Evolutionary conservation across 192 early-diverging fungal genomes (phyloP).

Genomic region (Coemansia sp.): DNA sequence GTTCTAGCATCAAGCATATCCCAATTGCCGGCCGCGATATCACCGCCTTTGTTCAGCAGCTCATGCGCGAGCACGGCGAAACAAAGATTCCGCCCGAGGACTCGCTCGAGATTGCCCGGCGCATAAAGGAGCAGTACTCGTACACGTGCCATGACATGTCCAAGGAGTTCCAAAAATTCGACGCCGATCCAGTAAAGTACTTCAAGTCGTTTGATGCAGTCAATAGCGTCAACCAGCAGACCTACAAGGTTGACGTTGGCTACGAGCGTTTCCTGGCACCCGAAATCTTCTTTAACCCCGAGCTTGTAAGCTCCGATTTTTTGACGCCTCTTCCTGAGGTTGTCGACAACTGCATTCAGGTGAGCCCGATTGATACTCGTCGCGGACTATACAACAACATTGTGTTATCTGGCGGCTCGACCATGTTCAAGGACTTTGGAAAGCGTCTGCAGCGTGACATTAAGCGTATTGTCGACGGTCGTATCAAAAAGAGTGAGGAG

Average conservation of each 20-base stretch:
- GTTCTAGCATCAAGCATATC: slow-evolving; percentile 96
- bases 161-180: slow-evolving; percentile 93
- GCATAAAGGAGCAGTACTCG: slow-evolving; percentile 95
- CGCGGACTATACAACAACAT: slow-evolving; percentile 99
- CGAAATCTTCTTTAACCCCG: slow-evolving; percentile 99
- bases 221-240: slow-evolving; percentile 78
- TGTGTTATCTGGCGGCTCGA: slow-evolving; percentile 97
- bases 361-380: slow-evolving; percentile 94
- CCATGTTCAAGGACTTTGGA: slow-evolving; percentile 98
- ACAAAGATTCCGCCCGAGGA: slow-evolving; percentile 95
- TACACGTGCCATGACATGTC: slow-evolving; percentile 98
- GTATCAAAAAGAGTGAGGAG: slow-evolving; percentile 70
- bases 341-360: slow-evolving; percentile 95
- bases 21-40: slow-evolving; percentile 98
- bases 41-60: slow-evolving; percentile 96
- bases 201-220: slow-evolving; percentile 84
- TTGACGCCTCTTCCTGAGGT: slow-evolving; percentile 93
- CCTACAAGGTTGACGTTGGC: slow-evolving; percentile 94
- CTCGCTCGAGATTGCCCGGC: slow-evolving; percentile 88
- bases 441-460: slow-evolving; percentile 95
- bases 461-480: slow-evolving; percentile 75
- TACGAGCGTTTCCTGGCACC: slow-evolving; percentile 99
- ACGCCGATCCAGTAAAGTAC: slow-evolving; percentile 84
- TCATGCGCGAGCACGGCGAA: slow-evolving; percentile 93
- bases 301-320: slow-evolving; percentile 95